Percentiles rank a stretch among this genome's conserved stretches.
These are phyloP conservation scores for Daldinia sp. DNA, from an alignment of 2,329 filamentous ascomycete genomes.

Conservation along the genomic window DNA sequence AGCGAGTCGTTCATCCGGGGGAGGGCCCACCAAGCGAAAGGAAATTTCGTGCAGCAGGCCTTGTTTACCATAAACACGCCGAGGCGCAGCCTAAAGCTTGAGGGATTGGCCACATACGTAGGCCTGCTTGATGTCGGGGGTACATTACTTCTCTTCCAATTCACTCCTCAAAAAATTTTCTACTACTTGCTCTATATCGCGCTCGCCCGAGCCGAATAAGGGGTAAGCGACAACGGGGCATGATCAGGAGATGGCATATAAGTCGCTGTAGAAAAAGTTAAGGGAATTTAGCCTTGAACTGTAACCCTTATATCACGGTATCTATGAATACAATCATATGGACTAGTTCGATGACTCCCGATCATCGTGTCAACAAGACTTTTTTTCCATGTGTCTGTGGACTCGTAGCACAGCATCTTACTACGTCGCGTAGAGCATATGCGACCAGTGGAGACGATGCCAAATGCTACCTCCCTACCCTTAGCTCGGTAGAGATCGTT, in stretches of 20 bases:
- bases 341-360: conserved; percentile 30
- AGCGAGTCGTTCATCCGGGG: conserved; percentile 38
- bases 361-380: conserved; percentile 32
- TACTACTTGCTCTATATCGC: conserved; percentile 23
- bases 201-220: conserved; percentile 31
- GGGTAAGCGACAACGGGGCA: conserved; percentile 30
- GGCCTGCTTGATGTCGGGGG: conserved; percentile 26
- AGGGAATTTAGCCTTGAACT: conserved; percentile 36
- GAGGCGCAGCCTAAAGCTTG: conserved; percentile 34
- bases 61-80: conserved; percentile 40
- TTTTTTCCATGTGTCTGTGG: conserved; percentile 36
- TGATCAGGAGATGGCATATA: conserved; percentile 23
- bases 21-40: conserved; percentile 40
- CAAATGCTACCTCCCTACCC: conserved; percentile 44
- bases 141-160: conserved; percentile 26
- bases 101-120: conserved; percentile 28
- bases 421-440: conserved; percentile 47
- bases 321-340: conserved; percentile 26
- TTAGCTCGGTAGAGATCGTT: conserved; percentile 47
- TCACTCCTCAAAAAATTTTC: conserved; percentile 31
- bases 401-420: conserved; percentile 47
- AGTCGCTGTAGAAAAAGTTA: conserved; percentile 27
- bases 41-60: conserved; percentile 46
- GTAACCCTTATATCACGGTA: conserved; percentile 28
- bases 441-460: conserved; percentile 42